Conservation (phyloP, 441 rosid genomes). For the Oxalis stricta region DNA sequence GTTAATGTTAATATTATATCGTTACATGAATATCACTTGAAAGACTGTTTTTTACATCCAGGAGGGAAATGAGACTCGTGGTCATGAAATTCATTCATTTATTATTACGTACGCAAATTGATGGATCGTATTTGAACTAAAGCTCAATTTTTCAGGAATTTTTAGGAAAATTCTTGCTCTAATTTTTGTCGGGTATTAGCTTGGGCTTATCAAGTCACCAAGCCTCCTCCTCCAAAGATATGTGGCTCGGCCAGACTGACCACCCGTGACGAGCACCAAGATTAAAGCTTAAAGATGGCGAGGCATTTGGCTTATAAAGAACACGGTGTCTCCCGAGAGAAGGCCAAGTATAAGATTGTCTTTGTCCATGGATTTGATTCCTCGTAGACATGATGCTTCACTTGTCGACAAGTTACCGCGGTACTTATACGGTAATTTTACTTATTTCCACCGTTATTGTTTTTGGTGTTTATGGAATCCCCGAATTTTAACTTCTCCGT, state of each 20-base stretch:
- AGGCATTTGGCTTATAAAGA: constrained; percentile 50
- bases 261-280: constrained; percentile 39
- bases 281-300: constrained; percentile 49
- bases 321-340: constrained; percentile 33
- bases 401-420: constrained; percentile 29
- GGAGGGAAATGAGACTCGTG: too few species aligned
- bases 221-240: constrained; percentile 35
- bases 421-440: constrained; percentile 12
- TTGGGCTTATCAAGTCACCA: constrained; percentile 31
- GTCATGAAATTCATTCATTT: too few species aligned
- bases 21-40: too few species aligned
- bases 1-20: too few species aligned
- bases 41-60: too few species aligned
- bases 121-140: not conserved
- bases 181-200: constrained; percentile 28
- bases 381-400: constrained; percentile 30
- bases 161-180: constrained; percentile 17
- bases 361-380: constrained; percentile 37
- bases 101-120: too few species aligned
- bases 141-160: constrained; percentile 20
- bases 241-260: constrained; percentile 40
- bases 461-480: not conserved
- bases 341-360: constrained; percentile 31
- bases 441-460: not conserved
- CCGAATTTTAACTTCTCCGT: not conserved